A percentile compares a stretch with the other conserved stretches of the same genome.
These are phyloP conservation scores for Hirschfeldia incana DNA, from an alignment of 345 rosid genomes.

Conservation along the genomic window DNA sequence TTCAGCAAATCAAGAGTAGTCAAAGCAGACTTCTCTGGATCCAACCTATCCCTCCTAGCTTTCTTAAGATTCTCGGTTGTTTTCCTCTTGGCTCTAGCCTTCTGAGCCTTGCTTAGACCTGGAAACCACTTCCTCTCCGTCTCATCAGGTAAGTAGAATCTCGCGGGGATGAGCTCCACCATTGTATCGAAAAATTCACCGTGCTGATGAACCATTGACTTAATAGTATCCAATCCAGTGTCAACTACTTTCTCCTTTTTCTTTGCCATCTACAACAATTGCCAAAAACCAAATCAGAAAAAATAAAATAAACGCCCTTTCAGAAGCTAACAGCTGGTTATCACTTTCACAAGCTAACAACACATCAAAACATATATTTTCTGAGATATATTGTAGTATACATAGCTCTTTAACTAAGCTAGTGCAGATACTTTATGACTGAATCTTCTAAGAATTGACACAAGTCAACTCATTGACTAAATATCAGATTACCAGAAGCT, in stretches of 20 bases:
- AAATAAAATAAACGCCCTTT: neutral
- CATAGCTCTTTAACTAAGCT: conserved; percentile 3
- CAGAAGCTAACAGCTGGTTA: neutral
- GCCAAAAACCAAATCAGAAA: conserved; percentile 20
- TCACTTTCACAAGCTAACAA: conserved; percentile 11
- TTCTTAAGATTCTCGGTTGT: conserved; percentile 69
- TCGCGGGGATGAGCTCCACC: conserved; percentile 82
- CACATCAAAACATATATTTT: neutral
- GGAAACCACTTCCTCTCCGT: conserved; percentile 73
- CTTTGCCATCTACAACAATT: conserved; percentile 51
- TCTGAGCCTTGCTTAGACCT: conserved; percentile 73
- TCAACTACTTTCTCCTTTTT: conserved; percentile 35
- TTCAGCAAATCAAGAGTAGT: conserved; percentile 71
- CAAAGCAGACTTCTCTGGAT: conserved; percentile 59
- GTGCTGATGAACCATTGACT: conserved; percentile 51
- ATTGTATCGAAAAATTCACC: conserved; percentile 68
- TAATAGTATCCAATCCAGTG: conserved; percentile 36
- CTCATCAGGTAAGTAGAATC: conserved; percentile 83
- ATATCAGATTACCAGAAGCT: neutral
- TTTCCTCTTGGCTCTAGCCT: conserved; percentile 65
- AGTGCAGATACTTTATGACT: neutral
- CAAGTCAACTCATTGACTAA: neutral
- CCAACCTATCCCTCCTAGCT: conserved; percentile 76
- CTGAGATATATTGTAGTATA: neutral
- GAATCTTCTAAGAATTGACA: neutral